Evolutionary conservation across 202 grass and related monocot species (phyloP), one percentile per base, ranked within the genome.

Genomic region (Setaria viridis): DNA sequence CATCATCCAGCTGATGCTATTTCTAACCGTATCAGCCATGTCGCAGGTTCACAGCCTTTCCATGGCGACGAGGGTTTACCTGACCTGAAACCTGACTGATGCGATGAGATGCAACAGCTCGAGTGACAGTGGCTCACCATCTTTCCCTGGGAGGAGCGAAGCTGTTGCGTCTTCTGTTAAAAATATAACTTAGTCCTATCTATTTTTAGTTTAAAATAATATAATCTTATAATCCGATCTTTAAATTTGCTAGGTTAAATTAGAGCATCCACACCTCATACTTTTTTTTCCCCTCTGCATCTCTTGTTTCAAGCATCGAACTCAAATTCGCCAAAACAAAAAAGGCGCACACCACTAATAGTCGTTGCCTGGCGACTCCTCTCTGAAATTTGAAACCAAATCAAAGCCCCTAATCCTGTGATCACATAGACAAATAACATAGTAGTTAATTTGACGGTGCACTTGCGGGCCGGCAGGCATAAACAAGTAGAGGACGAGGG

Each of bases 331-430:
- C 13, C 46, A 86, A 66, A 82, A 64, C 64, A 29, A 39, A 39
- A 85, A 76, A 77, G 32, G 62, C 62, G 16, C 67, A 45, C 37
- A 54, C 11, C 9, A 8, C 58, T 29, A 12, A 65, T 78, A 77
- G 88, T 82, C 88, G 54, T 50, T 77, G 85, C 3, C 37, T 39
- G 7, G 51, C 1, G 1, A 62, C 53, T 20, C 65, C 59, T 50
- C 67, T 19, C 30, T 6, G 33, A 87, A 70, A 57, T 80, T 91
- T 80, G 55, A 91, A 91, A 67, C 73, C 73, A 60, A 78, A 80
- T 53, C 70, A 77, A 77, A 30, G 62, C 69, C 43, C 17, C 59
- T 16, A 58, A 32, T 47, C 50, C 19, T 74, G 33, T 50, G 21
- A 33, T 17, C 12, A 4, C 37, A 39, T 4, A 39, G 37, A 4